These are phyloP conservation scores for Talaromyces nanjingensis DNA, from an alignment of 495 filamentous ascomycete species.

Conservation along the genomic window DNA sequence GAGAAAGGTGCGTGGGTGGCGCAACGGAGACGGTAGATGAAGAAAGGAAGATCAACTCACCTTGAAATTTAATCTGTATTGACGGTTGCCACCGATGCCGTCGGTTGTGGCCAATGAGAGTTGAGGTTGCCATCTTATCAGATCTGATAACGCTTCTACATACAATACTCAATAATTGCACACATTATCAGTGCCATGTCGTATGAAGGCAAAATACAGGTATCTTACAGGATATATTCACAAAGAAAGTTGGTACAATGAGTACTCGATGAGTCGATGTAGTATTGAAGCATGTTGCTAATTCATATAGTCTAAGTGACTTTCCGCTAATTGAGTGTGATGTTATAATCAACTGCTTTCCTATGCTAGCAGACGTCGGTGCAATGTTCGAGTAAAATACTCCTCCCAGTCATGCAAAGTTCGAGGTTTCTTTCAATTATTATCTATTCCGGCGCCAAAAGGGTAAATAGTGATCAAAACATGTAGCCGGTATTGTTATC, in stretches of 20 bases:
- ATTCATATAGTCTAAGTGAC: background rate
- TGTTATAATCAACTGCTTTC: background rate
- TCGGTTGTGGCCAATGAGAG: background rate
- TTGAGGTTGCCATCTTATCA: background rate
- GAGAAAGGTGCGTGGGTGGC: background rate
- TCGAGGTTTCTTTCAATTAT: background rate
- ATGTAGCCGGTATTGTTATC: background rate
- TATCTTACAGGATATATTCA: background rate
- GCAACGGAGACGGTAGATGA: background rate
- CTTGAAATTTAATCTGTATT: background rate
- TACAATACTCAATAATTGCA: background rate
- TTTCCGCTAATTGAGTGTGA: background rate
- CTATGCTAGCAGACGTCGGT: background rate
- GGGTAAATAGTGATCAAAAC: background rate
- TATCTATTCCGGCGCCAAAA: background rate
- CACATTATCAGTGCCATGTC: background rate
- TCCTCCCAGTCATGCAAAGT: background rate
- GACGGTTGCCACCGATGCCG: background rate
- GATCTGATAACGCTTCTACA: background rate
- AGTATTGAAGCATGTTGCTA: background rate
- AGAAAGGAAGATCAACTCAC: background rate
- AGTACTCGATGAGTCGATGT: background rate
- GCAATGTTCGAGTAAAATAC: background rate
- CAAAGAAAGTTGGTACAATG: background rate
- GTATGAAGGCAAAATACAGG: background rate